Percentiles rank a stretch among this genome's conserved stretches.
Evolutionary conservation across 345 rosid species (phyloP).

Genomic region (Punica granatum): DNA sequence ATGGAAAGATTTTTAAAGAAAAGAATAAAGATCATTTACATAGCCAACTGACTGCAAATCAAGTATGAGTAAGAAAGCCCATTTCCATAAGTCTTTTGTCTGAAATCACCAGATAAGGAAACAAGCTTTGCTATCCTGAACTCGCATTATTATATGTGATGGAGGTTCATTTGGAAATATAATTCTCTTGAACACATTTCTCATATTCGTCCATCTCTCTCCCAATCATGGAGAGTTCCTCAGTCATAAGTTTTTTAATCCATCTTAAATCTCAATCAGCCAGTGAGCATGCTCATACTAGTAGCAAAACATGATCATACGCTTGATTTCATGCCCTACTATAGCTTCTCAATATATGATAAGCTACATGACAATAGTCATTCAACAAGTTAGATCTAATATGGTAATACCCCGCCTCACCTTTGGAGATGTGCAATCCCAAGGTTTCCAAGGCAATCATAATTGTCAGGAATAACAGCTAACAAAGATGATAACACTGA

Average conservation of each 20-base stretch:
- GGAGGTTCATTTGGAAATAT: neutral
- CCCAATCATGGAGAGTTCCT: neutral
- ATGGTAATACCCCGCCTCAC: slow-evolving; percentile 24
- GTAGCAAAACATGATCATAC: neutral
- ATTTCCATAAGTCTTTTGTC: neutral
- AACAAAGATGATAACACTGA: slow-evolving; percentile 64
- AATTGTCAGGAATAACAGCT: slow-evolving; percentile 56
- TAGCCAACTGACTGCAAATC: neutral
- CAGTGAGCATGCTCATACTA: neutral
- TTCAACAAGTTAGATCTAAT: neutral
- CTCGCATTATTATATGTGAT: neutral
- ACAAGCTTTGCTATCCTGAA: neutral
- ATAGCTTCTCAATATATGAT: neutral
- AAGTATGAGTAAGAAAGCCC: neutral
- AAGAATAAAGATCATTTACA: neutral
- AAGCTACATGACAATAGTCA: neutral
- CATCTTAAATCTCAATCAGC: neutral
- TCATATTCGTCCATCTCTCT: neutral
- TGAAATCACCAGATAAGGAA: neutral
- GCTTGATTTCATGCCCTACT: neutral
- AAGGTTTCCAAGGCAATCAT: slow-evolving; percentile 86
- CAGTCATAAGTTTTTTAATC: neutral
- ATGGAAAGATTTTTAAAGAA: slow-evolving; percentile 2
- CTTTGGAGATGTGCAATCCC: slow-evolving; percentile 87
- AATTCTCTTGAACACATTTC: neutral